phyloP scores from a whole-genome alignment of 805 yeast species.

The Metschnikowia sp. region DNA sequence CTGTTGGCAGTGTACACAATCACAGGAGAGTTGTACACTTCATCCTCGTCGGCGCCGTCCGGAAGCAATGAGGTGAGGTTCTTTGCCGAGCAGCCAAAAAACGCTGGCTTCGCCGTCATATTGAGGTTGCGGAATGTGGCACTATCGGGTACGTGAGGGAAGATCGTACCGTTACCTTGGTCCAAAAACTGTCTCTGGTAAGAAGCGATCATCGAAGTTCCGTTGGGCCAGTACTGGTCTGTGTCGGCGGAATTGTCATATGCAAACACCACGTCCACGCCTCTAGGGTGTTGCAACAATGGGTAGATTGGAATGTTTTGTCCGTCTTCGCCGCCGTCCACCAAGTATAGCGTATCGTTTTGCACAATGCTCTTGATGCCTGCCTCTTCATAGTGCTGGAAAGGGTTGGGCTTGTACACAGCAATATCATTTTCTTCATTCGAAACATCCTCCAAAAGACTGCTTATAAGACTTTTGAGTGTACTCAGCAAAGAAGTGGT shows the following conservation, averaged over 20 bases:
- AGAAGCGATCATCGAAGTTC: constrained; percentile 36
- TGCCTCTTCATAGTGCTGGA: constrained; percentile 22
- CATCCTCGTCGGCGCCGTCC: constrained; percentile 11
- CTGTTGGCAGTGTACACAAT: constrained; percentile 30
- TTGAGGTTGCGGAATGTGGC: constrained; percentile 20
- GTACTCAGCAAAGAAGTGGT: constrained; percentile 21
- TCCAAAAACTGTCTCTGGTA: constrained; percentile 27
- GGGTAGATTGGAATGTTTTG: constrained; percentile 43
- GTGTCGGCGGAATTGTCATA: constrained; percentile 38
- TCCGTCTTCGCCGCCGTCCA: constrained; percentile 44
- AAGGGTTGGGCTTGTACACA: constrained; percentile 40
- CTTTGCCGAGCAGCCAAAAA: constrained; percentile 27
- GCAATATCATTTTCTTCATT: constrained; percentile 35
- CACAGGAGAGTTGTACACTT: constrained; percentile 20
- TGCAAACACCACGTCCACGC: constrained; percentile 40
- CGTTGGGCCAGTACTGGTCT: constrained; percentile 39
- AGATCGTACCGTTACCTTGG: constrained; percentile 26
- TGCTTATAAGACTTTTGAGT: constrained; percentile 23
- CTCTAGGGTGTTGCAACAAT: constrained; percentile 33
- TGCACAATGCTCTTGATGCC: constrained; percentile 19
- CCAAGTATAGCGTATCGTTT: constrained; percentile 33
- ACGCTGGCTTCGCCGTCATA: constrained; percentile 23
- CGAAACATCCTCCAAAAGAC: constrained; percentile 25
- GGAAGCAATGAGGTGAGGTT: constrained; percentile 22
- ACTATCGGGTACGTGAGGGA: constrained; percentile 25